Evolutionary conservation across 2,329 filamentous ascomycete genomes (phyloP).

Genomic region (Trichoderma harzianum): DNA sequence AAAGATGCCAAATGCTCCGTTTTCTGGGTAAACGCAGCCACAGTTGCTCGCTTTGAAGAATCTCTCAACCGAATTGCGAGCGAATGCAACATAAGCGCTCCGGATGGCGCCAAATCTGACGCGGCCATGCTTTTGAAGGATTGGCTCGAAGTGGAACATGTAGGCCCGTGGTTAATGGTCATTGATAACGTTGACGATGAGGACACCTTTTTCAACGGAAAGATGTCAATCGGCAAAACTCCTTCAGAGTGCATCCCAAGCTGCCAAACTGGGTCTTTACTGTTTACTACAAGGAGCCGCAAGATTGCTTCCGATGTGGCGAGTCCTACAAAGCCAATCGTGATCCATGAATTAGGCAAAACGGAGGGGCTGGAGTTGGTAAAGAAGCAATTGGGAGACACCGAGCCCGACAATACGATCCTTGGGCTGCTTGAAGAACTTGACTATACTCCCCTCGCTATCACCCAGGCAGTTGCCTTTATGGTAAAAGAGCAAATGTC

Average conservation of each 20-base stretch:
- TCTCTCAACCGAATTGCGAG: constrained; percentile 12
- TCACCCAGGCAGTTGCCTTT: constrained; percentile 10
- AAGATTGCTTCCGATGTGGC: neutral
- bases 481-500: neutral
- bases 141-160: constrained; percentile 11
- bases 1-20: constrained; percentile 1
- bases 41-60: constrained; percentile 15
- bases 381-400: neutral
- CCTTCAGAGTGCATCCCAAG: constrained; percentile 13
- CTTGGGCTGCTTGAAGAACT: constrained; percentile 6
- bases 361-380: neutral
- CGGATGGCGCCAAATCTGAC: neutral
- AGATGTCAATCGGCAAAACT: constrained; percentile 4
- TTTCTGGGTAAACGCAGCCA: constrained; percentile 15
- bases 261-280: neutral
- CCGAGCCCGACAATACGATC: neutral
- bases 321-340: neutral
- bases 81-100: neutral
- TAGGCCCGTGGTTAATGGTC: constrained; percentile 6
- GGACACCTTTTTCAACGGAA: neutral
- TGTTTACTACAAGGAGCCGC: constrained; percentile 9
- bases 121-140: constrained; percentile 1
- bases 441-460: constrained; percentile 8
- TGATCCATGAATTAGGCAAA: neutral
- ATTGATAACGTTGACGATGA: constrained; percentile 17